phyloP scores from a whole-genome alignment of 108 stramenopile species.

The Aurantiochytrium sp. region DNA sequence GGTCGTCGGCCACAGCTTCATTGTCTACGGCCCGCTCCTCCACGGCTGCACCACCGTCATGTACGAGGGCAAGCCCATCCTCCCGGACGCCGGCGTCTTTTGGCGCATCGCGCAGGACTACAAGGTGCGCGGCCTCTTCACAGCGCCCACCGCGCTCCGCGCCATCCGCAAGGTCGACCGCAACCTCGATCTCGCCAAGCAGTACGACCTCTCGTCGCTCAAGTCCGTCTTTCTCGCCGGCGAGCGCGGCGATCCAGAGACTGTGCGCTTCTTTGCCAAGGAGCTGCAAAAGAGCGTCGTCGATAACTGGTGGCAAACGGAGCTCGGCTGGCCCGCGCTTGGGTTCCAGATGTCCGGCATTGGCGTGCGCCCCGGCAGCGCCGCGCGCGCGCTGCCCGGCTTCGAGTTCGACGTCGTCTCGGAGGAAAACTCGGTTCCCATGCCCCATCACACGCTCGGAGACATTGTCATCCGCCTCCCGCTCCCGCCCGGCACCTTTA shows the following conservation, averaged over 20 bases:
- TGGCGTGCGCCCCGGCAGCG: neutral
- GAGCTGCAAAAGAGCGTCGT: conserved; percentile 37
- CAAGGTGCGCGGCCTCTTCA: conserved; percentile 65
- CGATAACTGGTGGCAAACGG: conserved; percentile 80
- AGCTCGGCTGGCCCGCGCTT: conserved; percentile 53
- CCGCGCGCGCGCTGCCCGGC: conserved; percentile 36
- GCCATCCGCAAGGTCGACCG: conserved; percentile 64
- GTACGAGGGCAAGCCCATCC: conserved; percentile 76
- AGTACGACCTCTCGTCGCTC: conserved; percentile 51
- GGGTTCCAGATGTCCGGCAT: conserved; percentile 22
- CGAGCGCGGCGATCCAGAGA: conserved; percentile 68
- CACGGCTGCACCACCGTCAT: conserved; percentile 66
- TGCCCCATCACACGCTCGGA: conserved; percentile 44
- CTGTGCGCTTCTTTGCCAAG: conserved; percentile 57
- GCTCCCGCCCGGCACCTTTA: conserved; percentile 68
- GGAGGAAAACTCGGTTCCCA: neutral
- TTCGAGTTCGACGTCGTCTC: conserved; percentile 36
- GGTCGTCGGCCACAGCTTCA: conserved; percentile 69
- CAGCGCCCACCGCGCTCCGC: conserved; percentile 72
- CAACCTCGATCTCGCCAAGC: conserved; percentile 34
- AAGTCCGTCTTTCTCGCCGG: conserved; percentile 63
- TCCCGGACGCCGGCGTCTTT: conserved; percentile 70
- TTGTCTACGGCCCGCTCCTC: conserved; percentile 68
- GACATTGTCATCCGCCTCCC: conserved; percentile 64
- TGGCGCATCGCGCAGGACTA: conserved; percentile 67